phyloP scores from a whole-genome alignment of 306 rosid genomes.

The Cotoneaster glaucophyllus region DNA sequence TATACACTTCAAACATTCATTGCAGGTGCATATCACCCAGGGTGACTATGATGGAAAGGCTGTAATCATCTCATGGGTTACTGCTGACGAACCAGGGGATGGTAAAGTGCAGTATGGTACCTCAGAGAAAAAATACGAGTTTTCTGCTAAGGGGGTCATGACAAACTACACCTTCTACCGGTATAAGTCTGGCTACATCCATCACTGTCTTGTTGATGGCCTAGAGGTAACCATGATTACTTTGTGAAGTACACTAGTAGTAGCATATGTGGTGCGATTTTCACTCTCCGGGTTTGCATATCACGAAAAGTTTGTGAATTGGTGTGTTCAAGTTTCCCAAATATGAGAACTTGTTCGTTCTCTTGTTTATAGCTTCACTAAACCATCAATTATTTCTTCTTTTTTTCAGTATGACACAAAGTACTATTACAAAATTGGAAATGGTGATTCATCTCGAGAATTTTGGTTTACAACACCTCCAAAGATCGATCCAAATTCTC shows the following conservation, averaged over 20 bases:
- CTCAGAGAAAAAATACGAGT: slow-evolving; percentile 30
- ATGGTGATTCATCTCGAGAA: slow-evolving; percentile 74
- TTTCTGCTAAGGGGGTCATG: slow-evolving; percentile 47
- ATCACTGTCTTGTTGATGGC: slow-evolving; percentile 71
- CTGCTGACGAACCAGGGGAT: slow-evolving; percentile 59
- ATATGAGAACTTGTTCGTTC: not conserved
- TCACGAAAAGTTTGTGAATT: not conserved
- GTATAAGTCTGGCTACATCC: slow-evolving; percentile 84
- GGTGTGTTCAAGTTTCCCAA: not conserved
- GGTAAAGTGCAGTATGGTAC: slow-evolving; percentile 59
- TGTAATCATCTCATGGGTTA: slow-evolving; percentile 86
- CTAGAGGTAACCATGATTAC: slow-evolving; percentile 54
- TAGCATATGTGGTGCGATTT: not conserved
- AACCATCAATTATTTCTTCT: not conserved
- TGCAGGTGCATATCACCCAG: slow-evolving; percentile 91
- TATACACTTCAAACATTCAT: slow-evolving; percentile 5
- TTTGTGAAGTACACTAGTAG: not conserved
- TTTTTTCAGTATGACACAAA: slow-evolving; percentile 71
- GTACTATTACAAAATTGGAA: slow-evolving; percentile 85
- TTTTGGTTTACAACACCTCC: slow-evolving; percentile 90
- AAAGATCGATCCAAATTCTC: slow-evolving; percentile 49
- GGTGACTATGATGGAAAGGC: slow-evolving; percentile 96
- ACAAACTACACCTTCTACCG: slow-evolving; percentile 66
- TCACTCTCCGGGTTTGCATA: not conserved
- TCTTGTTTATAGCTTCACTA: not conserved